Conservation (phyloP, 768 basidiomycete species). For the Leccinellum albellum region DNA sequence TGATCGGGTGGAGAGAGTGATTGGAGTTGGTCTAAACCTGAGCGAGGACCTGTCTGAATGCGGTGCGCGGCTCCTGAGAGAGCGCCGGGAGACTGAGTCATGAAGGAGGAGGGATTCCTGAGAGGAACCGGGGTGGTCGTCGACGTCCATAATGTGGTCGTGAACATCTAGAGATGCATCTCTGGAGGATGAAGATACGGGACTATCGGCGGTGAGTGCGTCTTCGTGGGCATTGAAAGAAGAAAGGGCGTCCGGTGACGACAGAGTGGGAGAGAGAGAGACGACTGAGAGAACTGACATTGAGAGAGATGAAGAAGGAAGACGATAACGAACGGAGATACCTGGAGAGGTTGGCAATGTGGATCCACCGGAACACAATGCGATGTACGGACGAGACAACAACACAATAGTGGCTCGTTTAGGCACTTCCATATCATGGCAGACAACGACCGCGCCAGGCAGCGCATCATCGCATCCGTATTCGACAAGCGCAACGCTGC, state of each 20-base stretch:
- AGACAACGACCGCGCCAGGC: slow-evolving; percentile 49
- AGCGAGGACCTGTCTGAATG: slow-evolving; percentile 25
- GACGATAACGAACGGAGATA: slow-evolving; percentile 10
- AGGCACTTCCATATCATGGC: slow-evolving; percentile 27
- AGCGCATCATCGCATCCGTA: slow-evolving; percentile 78
- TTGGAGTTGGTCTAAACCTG: slow-evolving; percentile 21
- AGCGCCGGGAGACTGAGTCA: slow-evolving; percentile 22
- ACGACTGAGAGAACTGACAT: slow-evolving; percentile 22
- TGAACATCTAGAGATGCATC: slow-evolving; percentile 29
- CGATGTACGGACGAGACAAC: not conserved
- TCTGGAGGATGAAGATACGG: slow-evolving; percentile 32
- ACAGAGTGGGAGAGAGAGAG: slow-evolving; percentile 29
- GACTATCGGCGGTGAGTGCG: slow-evolving; percentile 26
- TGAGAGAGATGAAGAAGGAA: not conserved
- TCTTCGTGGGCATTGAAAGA: slow-evolving; percentile 31
- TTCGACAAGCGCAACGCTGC: slow-evolving; percentile 70
- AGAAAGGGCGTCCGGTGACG: slow-evolving; percentile 30
- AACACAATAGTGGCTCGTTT: slow-evolving; percentile 8
- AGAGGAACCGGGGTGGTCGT: slow-evolving; percentile 20
- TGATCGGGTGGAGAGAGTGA: slow-evolving; percentile 26
- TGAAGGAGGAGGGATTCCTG: slow-evolving; percentile 25
- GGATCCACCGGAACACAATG: slow-evolving; percentile 3
- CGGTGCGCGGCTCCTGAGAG: slow-evolving; percentile 23
- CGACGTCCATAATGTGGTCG: slow-evolving; percentile 25
- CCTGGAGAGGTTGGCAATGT: slow-evolving; percentile 1